Evolutionary conservation across 1,284 basidiomycete species (phyloP), one percentile per base, ranked within the genome.

Genomic region (Jaminaea rosea): DNA sequence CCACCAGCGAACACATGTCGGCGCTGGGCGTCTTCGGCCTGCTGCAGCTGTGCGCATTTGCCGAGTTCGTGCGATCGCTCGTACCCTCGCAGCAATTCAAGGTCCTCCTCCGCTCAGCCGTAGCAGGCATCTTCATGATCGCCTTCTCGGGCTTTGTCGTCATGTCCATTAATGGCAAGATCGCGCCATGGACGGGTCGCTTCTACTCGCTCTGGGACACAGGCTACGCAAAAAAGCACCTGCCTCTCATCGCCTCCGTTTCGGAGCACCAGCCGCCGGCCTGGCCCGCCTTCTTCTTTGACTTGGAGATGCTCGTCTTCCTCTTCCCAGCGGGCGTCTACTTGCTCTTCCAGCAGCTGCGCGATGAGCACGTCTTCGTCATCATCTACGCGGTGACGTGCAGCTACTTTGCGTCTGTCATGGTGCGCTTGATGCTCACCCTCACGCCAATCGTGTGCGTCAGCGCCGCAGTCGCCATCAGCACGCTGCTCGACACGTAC

Each of bases 161-260:
- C 34, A 80, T 97, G 62, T 97, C 94, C 0, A 88, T 90, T 77
- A 87, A 85, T 55, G 93, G 93, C 29, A 90, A 85, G 83, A 96
- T 99, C 32, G 92, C 93, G 1, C 93, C 93, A 0, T 99, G 94
- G 92, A 97, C 92, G 28, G 94, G 94, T 41, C 86, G 94, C 56
- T 98, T 99, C 82, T 99, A 99, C 77, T 96, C 92, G 2, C 81
- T 99, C 10, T 99, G 93, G 92, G 94, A 99, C 76, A 98, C 94
- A 1, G 91, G 88, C 31, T 99, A 99, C 73, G 94, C 93, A 55
- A 94, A 94, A 77, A 88, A 87, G 73, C 87, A 90, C 75, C 90
- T 96, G 67, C 92, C 92, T 29, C 97, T 98, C 78, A 97, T 99
- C 70, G 94, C 94, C 5, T 97, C 93, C 19, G 94, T 97, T 19